Evolutionary conservation across 2,329 filamentous ascomycete species (phyloP).

Genomic region (Geosmithia putterillii): DNA sequence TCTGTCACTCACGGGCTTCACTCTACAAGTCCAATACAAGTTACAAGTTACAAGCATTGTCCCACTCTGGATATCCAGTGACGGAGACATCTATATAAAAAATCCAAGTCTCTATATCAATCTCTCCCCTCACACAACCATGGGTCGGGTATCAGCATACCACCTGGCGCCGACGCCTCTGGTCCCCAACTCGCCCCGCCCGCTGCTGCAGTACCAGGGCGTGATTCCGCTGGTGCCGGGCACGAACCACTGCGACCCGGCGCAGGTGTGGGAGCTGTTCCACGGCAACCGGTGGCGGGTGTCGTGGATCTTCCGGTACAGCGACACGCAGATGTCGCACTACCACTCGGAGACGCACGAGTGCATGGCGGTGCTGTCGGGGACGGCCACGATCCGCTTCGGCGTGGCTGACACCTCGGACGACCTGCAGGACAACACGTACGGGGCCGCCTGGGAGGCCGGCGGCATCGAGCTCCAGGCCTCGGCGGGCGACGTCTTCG

Average conservation of each 20-base stretch:
- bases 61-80: too few species aligned
- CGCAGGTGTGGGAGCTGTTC: constrained; percentile 27
- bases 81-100: too few species aligned
- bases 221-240: constrained; percentile 18
- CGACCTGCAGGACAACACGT: constrained; percentile 21
- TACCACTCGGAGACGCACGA: constrained; percentile 42
- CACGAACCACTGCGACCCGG: constrained; percentile 16
- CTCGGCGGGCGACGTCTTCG: constrained; percentile 38
- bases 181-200: constrained; percentile 33
- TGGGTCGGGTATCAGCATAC: constrained; percentile 11
- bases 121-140: too few species aligned
- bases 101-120: too few species aligned
- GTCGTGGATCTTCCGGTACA: constrained; percentile 43
- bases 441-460: constrained; percentile 22
- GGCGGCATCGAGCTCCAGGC: constrained; percentile 34
- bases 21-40: too few species aligned
- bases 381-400: constrained; percentile 35
- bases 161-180: constrained; percentile 27
- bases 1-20: too few species aligned
- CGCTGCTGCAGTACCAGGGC: constrained; percentile 36
- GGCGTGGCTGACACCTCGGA: constrained; percentile 32
- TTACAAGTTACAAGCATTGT: too few species aligned
- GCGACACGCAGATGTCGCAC: constrained; percentile 36
- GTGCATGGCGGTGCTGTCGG: constrained; percentile 38
- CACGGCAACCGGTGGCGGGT: constrained; percentile 32